Evolutionary conservation across 345 rosid genomes (phyloP), one percentile per base, ranked within the genome.

Genomic region (Ceriops decandra): DNA sequence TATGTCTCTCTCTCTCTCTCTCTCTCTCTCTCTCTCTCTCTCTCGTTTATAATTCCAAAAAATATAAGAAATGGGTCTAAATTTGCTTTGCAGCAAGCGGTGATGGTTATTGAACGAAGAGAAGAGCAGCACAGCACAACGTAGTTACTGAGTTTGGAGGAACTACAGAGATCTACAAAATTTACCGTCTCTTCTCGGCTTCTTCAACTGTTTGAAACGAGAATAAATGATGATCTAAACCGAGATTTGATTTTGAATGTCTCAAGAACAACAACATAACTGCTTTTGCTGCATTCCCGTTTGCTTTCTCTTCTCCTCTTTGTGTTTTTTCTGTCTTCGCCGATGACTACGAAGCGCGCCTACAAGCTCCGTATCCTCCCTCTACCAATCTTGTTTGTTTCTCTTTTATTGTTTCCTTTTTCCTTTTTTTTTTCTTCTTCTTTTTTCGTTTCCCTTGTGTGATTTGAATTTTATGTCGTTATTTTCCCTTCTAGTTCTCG

Each of bases 321-420:
- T 60, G 19, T 35, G 15, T 22, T 63, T 47, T 10, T 3, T 56
- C 16, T 56, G 24, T 56, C 28, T 56, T 11, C 24, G 22, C 58
- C 75, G 78, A 95, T 95, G 99, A 85, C 91, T 64, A 90, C 97
- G 72, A 95, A 91, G 73, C 97, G 97, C 69, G 96, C 97, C 27
- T 95, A 95, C 87, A 95, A 95, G 84, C 96, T 95, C 21, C 99
- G 99, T 95, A 95, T 91, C 96, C 97, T 86, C 77, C 56, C 26
- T 21, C 24, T 11, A 35, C 58, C 7, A 24, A 66, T 69, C 20
- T 20, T 36, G 63, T 26, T 63, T 57, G 22, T 33, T 36, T 49
- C 65, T 71, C 63, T 38, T 38, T 38, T 67, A 16, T 20, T 60
- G 47, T 63, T 38, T 49, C 61, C 52, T 24, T 24, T 24, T 24